A percentile compares a stretch with the other conserved stretches of the same genome.
These are phyloP conservation scores for Adansonia digitata DNA, from an alignment of 345 rosid species.

Conservation along the genomic window DNA sequence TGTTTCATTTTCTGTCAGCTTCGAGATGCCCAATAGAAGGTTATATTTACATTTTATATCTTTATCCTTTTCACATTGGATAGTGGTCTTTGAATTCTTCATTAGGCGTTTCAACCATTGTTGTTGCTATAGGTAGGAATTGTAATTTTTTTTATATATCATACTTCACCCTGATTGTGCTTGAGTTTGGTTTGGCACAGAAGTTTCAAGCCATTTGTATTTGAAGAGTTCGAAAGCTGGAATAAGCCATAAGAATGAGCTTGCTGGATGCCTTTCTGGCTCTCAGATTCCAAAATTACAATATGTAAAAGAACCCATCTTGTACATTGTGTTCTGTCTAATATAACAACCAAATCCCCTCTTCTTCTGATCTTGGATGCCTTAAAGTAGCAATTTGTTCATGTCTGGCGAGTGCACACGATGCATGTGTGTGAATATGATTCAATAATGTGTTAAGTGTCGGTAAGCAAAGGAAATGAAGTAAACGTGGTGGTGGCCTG, in stretches of 20 bases:
- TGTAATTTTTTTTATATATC: background rate
- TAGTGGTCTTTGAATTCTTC: conserved; percentile 13
- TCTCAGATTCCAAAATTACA: background rate
- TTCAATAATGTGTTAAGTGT: conserved; percentile 11
- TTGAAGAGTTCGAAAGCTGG: conserved; percentile 28
- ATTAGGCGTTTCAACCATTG: conserved; percentile 26
- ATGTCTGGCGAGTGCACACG: background rate
- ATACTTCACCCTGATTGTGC: conserved; percentile 17
- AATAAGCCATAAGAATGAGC: conserved; percentile 20
- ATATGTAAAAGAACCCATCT: background rate
- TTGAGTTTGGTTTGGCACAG: conserved; percentile 31
- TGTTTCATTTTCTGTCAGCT: conserved; percentile 12
- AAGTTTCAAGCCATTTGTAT: conserved; percentile 26
- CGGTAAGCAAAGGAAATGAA: conserved; percentile 17
- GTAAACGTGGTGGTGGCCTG: background rate
- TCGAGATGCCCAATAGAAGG: conserved; percentile 8
- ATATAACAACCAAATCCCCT: background rate
- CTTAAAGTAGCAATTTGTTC: background rate
- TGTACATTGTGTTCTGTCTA: conserved; percentile 10
- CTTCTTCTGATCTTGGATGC: background rate
- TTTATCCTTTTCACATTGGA: background rate
- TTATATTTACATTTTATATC: background rate
- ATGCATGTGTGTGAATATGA: background rate
- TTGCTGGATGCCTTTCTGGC: conserved; percentile 5
- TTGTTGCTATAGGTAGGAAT: conserved; percentile 21